Base-by-base conservation (phyloP, 1,284 basidiomycete genomes). In the Papiliotrema laurentii region DNA sequence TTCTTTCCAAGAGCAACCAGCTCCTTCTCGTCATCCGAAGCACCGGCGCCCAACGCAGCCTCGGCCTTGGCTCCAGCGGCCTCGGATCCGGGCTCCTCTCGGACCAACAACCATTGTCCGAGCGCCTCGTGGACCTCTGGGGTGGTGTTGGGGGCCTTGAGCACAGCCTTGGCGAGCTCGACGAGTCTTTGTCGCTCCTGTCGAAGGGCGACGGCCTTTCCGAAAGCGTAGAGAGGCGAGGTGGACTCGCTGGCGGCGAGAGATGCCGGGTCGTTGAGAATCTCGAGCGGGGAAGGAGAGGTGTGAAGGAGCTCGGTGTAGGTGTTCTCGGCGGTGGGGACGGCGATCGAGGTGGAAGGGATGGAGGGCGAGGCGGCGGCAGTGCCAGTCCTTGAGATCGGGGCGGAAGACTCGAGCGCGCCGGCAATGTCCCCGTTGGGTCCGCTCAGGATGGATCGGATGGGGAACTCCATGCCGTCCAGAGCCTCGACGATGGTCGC, bases 251-350 rank as follows among this genome's bases (percentile, higher is more conserved):
- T 80, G 16, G 83, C 74, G 7, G 80, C 65, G 47, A 90, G 83
- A 19, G 86, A 79, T 16, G 80, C 75, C 0, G 90, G 90, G 16
- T 85, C 83, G 73, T 98, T 98, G 67, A 85, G 79, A 50, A 98
- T 80, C 54, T 90, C 84, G 2, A 98, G 78, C 1, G 89, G 83
- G n/a, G 86, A 82, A 4, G 68, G 64, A 64, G 97, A 97, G 31
- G 94, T 75, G 58, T 89, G 85, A 45, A 98, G 83, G 46, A 97
- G 86, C 67, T 86, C 86, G 56, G 86, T 90, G 78, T 98, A 98
- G 5, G 91, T 86, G 13, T 82, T 77, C 75, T 98, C 94, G 70
- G 97, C 89, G 66, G 85, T 84, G 27, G 92, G 91, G 33, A 89
- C 75, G 21, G 60, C 53, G 54, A 72, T 60, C 1, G 65, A 63